Evolutionary conservation across 148 eudicot genomes (phyloP).

Genomic region (Spergularia bocconei): DNA sequence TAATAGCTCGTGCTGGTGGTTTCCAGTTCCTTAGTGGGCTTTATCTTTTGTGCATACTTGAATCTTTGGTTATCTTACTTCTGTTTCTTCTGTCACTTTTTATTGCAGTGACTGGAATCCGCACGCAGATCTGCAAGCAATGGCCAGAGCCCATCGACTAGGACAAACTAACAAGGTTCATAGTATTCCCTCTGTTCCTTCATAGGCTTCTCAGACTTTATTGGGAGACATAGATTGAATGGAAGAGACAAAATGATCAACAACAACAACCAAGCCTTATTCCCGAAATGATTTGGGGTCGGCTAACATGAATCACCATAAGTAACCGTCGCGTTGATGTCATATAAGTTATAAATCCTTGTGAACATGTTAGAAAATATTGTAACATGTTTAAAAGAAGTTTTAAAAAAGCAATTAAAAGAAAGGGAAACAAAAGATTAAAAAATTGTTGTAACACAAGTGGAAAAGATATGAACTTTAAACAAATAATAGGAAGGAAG

Average conservation of each 20-base stretch:
- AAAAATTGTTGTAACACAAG: too few relatives aligned
- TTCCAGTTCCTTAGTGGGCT: background rate
- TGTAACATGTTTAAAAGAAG: too few relatives aligned
- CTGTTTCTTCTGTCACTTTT: slow-evolving; percentile 5
- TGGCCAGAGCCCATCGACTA: slow-evolving; percentile 99
- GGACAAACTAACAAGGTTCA: slow-evolving; percentile 95
- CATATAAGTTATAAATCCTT: too few relatives aligned
- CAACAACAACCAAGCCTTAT: too few relatives aligned
- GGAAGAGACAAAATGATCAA: background rate
- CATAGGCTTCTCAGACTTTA: background rate
- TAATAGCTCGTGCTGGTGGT: too few relatives aligned
- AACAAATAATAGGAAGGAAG: background rate
- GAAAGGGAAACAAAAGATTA: too few relatives aligned
- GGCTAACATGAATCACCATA: too few relatives aligned
- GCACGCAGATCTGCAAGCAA: slow-evolving; percentile 98
- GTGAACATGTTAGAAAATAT: too few relatives aligned
- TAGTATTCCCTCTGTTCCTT: background rate
- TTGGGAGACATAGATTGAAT: background rate
- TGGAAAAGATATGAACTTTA: background rate
- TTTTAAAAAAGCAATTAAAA: too few relatives aligned
- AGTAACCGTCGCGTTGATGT: too few relatives aligned
- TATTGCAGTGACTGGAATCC: slow-evolving; percentile 95
- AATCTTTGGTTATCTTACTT: background rate
- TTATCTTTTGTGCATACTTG: background rate
- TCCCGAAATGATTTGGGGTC: too few relatives aligned